Percentiles rank a stretch among this genome's conserved stretches.
Conservation (phyloP, 768 basidiomycete species). For the Suillus subluteus region DNA sequence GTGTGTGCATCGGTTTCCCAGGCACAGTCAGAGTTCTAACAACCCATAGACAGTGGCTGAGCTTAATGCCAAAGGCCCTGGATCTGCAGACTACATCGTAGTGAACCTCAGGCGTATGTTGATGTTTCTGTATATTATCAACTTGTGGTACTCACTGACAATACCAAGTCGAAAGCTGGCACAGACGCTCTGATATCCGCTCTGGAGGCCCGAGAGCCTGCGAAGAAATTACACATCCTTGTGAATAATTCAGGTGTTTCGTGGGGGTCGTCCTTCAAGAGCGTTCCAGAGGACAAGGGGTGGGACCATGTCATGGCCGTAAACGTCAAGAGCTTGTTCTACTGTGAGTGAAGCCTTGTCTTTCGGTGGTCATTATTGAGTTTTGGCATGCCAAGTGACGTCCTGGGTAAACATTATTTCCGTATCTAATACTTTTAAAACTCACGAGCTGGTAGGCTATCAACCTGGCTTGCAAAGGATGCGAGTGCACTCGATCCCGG, state of each 20-base stretch:
- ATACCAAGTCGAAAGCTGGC: slow-evolving; percentile 68
- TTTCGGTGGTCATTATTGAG: slow-evolving; percentile 10
- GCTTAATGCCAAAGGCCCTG: slow-evolving; percentile 62
- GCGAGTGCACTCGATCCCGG: slow-evolving; percentile 66
- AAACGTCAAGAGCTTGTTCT: slow-evolving; percentile 87
- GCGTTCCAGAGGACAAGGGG: slow-evolving; percentile 79
- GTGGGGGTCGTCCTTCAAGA: slow-evolving; percentile 73
- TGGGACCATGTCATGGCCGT: slow-evolving; percentile 86
- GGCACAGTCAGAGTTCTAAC: neutral
- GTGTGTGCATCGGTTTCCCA: slow-evolving; percentile 37
- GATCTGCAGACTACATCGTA: slow-evolving; percentile 71
- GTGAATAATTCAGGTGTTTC: slow-evolving; percentile 84
- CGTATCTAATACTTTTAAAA: neutral
- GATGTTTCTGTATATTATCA: neutral
- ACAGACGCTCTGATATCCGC: slow-evolving; percentile 72
- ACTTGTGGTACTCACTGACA: neutral
- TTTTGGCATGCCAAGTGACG: slow-evolving; percentile 40
- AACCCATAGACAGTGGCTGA: slow-evolving; percentile 50
- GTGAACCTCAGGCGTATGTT: slow-evolving; percentile 73
- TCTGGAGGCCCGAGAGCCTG: slow-evolving; percentile 64
- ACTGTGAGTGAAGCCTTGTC: slow-evolving; percentile 50
- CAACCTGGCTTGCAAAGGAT: slow-evolving; percentile 66
- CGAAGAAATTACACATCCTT: slow-evolving; percentile 72
- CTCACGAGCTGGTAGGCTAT: slow-evolving; percentile 20
- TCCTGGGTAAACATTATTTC: slow-evolving; percentile 38